phyloP scores from a whole-genome alignment of 768 basidiomycete species.

The Macrocybe gigantea region DNA sequence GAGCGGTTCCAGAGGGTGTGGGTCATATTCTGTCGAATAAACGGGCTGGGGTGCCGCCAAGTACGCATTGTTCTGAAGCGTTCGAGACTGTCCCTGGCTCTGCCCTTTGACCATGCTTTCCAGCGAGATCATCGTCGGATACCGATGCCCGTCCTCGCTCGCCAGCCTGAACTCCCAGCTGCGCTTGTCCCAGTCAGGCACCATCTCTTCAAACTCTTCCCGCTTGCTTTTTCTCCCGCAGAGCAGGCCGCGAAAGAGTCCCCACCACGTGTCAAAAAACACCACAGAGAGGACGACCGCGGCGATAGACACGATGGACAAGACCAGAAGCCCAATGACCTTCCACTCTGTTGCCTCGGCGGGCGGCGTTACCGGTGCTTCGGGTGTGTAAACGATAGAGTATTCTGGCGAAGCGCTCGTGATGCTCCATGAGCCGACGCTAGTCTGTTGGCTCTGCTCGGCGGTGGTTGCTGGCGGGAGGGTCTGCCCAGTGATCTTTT shows the following conservation, averaged over 20 bases:
- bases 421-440: too few species aligned
- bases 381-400: not conserved
- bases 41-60: constrained; percentile 12
- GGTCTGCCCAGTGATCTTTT: too few species aligned
- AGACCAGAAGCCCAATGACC: constrained; percentile 61
- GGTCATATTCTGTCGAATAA: constrained; percentile 20
- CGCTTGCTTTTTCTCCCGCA: constrained; percentile 27
- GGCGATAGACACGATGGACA: constrained; percentile 55
- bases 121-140: constrained; percentile 36
- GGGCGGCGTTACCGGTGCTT: constrained; percentile 25
- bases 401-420: too few species aligned
- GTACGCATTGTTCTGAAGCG: constrained; percentile 1
- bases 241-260: constrained; percentile 47
- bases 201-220: constrained; percentile 51
- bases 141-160: constrained; percentile 40
- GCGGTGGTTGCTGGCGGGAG: too few species aligned
- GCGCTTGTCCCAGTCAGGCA: constrained; percentile 59
- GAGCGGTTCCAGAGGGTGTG: constrained; percentile 30
- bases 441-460: too few species aligned
- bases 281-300: constrained; percentile 49
- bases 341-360: constrained; percentile 56
- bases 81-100: not conserved
- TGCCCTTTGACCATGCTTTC: constrained; percentile 24
- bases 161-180: constrained; percentile 53
- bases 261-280: constrained; percentile 71